Conservation (phyloP, 305 asterid genomes). For the Fraxinus platypoda region DNA sequence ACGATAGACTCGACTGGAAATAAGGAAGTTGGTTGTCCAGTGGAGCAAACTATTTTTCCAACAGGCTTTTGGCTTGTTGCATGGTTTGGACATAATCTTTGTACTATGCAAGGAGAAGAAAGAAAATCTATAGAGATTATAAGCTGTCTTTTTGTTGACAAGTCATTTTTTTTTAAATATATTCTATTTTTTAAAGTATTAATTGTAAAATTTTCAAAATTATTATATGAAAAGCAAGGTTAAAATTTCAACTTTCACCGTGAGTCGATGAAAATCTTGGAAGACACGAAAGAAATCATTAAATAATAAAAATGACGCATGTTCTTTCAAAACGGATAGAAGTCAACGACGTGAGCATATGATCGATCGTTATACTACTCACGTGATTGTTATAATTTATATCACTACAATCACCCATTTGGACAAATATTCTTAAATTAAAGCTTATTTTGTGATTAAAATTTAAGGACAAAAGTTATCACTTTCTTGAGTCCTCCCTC, state of each 20-base stretch:
- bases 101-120: not conserved
- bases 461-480: not conserved
- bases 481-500: not conserved
- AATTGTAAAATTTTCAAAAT: not conserved
- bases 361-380: not conserved
- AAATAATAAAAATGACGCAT: too few relatives aligned
- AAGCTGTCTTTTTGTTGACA: not conserved
- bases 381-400: not conserved
- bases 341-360: not conserved
- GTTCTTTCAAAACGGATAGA: not conserved
- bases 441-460: not conserved
- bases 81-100: not conserved
- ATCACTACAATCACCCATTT: not conserved
- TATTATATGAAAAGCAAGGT: not conserved
- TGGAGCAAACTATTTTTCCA: not conserved
- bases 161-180: not conserved
- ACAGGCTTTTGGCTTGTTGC: not conserved
- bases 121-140: not conserved
- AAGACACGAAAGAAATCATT: not conserved
- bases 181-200: not conserved
- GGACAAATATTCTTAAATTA: not conserved
- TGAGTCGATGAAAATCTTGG: too few relatives aligned
- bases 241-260: not conserved
- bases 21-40: not conserved
- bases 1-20: not conserved